These are phyloP conservation scores for Epichloe bromicola DNA, from an alignment of 2,329 filamentous ascomycete genomes.

Conservation along the genomic window DNA sequence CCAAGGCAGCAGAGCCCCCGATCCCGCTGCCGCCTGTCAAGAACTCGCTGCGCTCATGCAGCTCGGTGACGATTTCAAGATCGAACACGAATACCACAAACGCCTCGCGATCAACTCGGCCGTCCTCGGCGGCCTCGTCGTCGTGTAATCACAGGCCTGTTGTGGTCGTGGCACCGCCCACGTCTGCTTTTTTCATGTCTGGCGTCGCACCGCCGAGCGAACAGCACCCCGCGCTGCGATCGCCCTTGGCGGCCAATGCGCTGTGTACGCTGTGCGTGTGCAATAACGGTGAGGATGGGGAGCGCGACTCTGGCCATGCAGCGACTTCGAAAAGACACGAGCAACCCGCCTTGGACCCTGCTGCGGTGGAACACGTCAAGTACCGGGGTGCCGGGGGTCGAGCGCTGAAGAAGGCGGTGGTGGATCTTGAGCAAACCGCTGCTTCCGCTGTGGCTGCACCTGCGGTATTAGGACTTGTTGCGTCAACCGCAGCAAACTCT, in stretches of 20 bases:
- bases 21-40: conserved; percentile 36
- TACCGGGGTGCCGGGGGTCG: conserved; percentile 6
- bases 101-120: conserved; percentile 1
- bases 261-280: conserved; percentile 13
- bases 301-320: conserved; percentile 43
- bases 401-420: conserved; percentile 4
- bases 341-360: not conserved
- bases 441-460: conserved; percentile 7
- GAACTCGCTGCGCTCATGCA: conserved; percentile 11
- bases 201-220: conserved; percentile 32
- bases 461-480: not conserved
- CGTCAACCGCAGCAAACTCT: not conserved
- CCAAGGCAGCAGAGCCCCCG: conserved; percentile 42
- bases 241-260: conserved; percentile 9
- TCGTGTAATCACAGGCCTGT: conserved; percentile 16
- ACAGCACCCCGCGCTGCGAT: conserved; percentile 39
- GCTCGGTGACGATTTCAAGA: conserved; percentile 8
- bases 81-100: conserved; percentile 12
- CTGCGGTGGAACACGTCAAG: conserved; percentile 5
- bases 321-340: too few relatives aligned
- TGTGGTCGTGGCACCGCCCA: conserved; percentile 16
- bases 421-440: not conserved
- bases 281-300: conserved; percentile 30
- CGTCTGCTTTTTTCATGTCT: conserved; percentile 12
- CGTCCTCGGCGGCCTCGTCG: conserved; percentile 6